phyloP scores from a whole-genome alignment of 2,329 filamentous ascomycete genomes.

The Dactylellina drechsleri region DNA sequence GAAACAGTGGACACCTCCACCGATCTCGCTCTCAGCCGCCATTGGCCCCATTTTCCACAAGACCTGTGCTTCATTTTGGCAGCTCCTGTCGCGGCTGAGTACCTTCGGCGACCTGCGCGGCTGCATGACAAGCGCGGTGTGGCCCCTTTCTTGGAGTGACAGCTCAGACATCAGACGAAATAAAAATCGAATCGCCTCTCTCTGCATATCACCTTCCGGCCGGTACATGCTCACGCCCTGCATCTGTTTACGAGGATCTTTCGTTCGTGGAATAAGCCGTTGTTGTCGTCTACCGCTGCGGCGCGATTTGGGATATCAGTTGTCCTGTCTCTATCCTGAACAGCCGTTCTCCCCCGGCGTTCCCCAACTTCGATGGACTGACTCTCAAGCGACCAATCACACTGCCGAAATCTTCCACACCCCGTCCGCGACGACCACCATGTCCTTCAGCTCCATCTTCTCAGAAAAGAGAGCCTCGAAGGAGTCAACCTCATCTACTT shows the following conservation, averaged over 20 bases:
- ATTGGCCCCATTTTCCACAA: not conserved
- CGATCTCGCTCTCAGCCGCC: not conserved
- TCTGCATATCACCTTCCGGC: constrained; percentile 12
- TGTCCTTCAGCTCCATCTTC: constrained; percentile 54
- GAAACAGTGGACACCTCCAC: constrained; percentile 3
- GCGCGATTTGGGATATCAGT: constrained; percentile 44
- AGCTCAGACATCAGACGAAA: constrained; percentile 52
- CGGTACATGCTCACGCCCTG: constrained; percentile 2
- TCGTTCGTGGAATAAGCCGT: constrained; percentile 2
- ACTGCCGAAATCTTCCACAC: constrained; percentile 35
- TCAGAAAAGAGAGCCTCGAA: constrained; percentile 53
- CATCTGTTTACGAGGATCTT: not conserved
- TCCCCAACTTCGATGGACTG: constrained; percentile 50
- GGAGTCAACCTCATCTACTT: constrained; percentile 50
- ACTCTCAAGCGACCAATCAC: constrained; percentile 49
- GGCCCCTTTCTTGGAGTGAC: constrained; percentile 50
- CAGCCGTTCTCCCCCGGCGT: constrained; percentile 37
- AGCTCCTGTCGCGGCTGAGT: constrained; percentile 43
- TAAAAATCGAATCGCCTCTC: constrained; percentile 30
- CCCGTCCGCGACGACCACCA: constrained; percentile 26
- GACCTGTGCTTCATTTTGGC: constrained; percentile 4
- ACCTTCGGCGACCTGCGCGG: constrained; percentile 45
- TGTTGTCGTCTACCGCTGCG: constrained; percentile 12
- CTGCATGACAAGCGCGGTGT: constrained; percentile 51
- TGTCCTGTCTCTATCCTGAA: constrained; percentile 31